phyloP scores from a whole-genome alignment of 441 rosid species.

The Populus hybrid region DNA sequence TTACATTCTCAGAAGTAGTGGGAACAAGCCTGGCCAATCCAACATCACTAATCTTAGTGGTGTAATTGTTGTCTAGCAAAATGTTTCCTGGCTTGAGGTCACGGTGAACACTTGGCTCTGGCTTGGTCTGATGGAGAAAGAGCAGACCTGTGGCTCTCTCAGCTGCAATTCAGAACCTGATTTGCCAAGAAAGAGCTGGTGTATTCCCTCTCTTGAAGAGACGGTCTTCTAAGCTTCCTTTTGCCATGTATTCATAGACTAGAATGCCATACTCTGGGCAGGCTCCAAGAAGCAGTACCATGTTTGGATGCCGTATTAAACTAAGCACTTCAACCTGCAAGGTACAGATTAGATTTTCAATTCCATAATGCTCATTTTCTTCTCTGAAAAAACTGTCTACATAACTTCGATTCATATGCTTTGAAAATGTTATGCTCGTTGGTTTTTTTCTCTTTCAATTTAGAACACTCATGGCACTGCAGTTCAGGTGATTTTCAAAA shows the following conservation, averaged over 20 bases:
- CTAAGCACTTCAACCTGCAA: constrained; percentile 46
- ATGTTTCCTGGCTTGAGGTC: constrained; percentile 36
- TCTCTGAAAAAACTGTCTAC: too few species aligned
- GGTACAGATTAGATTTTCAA: background rate
- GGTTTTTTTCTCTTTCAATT: too few species aligned
- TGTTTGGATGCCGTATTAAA: constrained; percentile 49
- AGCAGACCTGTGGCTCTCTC: constrained; percentile 41
- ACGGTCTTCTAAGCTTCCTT: too few species aligned
- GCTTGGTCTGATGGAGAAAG: constrained; percentile 52
- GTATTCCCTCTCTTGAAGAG: too few species aligned
- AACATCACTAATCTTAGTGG: constrained; percentile 38
- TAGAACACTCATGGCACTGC: too few species aligned
- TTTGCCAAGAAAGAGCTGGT: too few species aligned
- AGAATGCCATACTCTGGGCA: background rate
- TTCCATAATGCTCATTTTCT: background rate
- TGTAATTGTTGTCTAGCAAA: constrained; percentile 33
- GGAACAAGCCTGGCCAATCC: constrained; percentile 52
- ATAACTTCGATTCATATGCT: too few species aligned
- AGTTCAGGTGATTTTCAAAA: too few species aligned
- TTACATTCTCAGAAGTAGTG: constrained; percentile 35
- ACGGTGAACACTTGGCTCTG: constrained; percentile 46
- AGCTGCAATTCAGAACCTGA: constrained; percentile 40
- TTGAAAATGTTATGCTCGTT: too few species aligned
- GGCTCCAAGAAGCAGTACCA: constrained; percentile 49
- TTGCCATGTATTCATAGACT: too few species aligned